A percentile compares a stretch with the other conserved stretches of the same genome.
These are phyloP conservation scores for Solanum etuberosum DNA, from an alignment of 257 asterid species.

Conservation along the genomic window DNA sequence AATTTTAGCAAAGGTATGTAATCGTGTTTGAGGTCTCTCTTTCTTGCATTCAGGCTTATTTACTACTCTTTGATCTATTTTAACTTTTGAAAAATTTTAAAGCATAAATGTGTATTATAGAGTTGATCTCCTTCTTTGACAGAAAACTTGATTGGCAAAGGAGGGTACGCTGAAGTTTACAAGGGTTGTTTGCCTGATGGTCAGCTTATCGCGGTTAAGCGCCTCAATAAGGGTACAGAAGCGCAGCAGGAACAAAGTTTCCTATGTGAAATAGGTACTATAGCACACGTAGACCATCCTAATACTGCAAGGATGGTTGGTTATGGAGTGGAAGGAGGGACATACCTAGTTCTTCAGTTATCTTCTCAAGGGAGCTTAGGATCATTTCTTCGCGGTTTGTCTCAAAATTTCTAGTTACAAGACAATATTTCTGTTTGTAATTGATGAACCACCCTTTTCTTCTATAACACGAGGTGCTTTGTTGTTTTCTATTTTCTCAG, in stretches of 20 bases:
- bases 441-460: neutral
- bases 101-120: neutral
- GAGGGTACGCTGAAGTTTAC: constrained; percentile 65
- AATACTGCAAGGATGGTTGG: constrained; percentile 69
- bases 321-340: constrained; percentile 70
- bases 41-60: neutral
- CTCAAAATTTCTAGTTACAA: neutral
- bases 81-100: neutral
- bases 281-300: constrained; percentile 65
- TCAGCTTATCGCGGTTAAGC: constrained; percentile 47
- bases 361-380: constrained; percentile 58
- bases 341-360: constrained; percentile 43
- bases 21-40: neutral
- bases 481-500: constrained; percentile 11
- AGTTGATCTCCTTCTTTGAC: neutral
- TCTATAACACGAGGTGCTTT: neutral
- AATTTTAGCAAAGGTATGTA: constrained; percentile 44
- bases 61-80: neutral
- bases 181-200: constrained; percentile 52
- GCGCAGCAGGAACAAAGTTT: constrained; percentile 37
- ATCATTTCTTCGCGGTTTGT: constrained; percentile 49
- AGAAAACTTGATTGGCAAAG: constrained; percentile 64
- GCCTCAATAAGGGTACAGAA: constrained; percentile 33
- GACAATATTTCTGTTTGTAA: neutral
- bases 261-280: constrained; percentile 55